Conservation (phyloP, 768 basidiomycete genomes). For the Fibroporia radiculosa region DNA sequence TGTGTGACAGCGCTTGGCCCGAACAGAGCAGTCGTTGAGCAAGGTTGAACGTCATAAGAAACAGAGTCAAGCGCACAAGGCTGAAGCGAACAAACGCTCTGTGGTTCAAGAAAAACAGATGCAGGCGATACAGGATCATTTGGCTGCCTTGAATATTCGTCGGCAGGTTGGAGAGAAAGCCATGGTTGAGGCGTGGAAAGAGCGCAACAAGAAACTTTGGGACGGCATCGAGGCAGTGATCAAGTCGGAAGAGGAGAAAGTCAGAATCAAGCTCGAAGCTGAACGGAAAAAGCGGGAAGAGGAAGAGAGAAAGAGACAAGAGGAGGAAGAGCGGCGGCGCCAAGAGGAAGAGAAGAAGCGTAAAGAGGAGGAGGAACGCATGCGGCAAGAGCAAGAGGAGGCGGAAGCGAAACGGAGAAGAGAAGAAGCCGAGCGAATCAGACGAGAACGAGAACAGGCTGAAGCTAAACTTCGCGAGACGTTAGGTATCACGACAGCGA, state of each 20-base stretch:
- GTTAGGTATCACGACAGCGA: slow-evolving; percentile 45
- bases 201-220: slow-evolving; percentile 38
- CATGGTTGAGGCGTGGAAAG: slow-evolving; percentile 38
- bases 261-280: slow-evolving; percentile 42
- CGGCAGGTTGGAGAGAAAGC: slow-evolving; percentile 39
- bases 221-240: slow-evolving; percentile 58
- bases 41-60: slow-evolving; percentile 11
- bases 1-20: slow-evolving; percentile 29
- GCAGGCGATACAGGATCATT: slow-evolving; percentile 39
- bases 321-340: slow-evolving; percentile 20
- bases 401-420: slow-evolving; percentile 14
- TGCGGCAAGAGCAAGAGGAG: slow-evolving; percentile 16
- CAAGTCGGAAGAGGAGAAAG: slow-evolving; percentile 53
- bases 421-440: slow-evolving; percentile 30
- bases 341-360: slow-evolving; percentile 20
- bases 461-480: slow-evolving; percentile 31
- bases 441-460: slow-evolving; percentile 26
- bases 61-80: slow-evolving; percentile 13
- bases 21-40: slow-evolving; percentile 21
- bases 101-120: slow-evolving; percentile 41
- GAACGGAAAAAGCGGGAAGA: slow-evolving; percentile 45
- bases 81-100: slow-evolving; percentile 25
- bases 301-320: slow-evolving; percentile 35
- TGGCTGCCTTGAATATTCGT: slow-evolving; percentile 35
- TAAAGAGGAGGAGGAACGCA: slow-evolving; percentile 19